Base-by-base conservation (phyloP, 2,329 filamentous ascomycete species). In the Botrytis pseudocinerea region DNA sequence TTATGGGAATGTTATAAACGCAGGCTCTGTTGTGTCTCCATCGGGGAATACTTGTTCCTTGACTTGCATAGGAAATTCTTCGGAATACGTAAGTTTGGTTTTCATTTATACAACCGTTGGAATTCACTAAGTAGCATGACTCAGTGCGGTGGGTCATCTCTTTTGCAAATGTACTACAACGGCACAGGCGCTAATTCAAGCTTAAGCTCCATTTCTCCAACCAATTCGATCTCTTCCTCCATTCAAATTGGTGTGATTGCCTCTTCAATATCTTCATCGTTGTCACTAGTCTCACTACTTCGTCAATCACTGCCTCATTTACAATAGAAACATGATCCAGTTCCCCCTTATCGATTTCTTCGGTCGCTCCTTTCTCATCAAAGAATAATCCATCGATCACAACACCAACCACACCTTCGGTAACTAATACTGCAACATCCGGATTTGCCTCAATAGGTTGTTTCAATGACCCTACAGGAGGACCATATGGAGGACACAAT, bases 401-500 rank as follows among this genome's bases (percentile, higher is more conserved):
- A 60, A 65, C 73, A 42, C 69, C 68, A 68, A 62, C 71, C 32
- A 70, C 59, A 14, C 40, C 70, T 42, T 70, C 71, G 35, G 32
- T 69, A 44, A 69, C 74, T 9, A 75, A 59, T 40, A 44, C 46
- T 16, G 71, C 77, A 32, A 80, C 77, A 38, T 75, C 76, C 25
- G 78, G 79, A 8, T 82, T 81, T 77, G 74, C 78, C 44, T 79
- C 77, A 44, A 46, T 79, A 25, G 81, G 80, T 69, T 82, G 81
- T 74, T 82, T 77, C 76, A 70, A 71, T 10, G 80, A 80, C 54
- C 35, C 60, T 6, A 76, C 73, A 1, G 63, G 48, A n/a, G 75
- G 75, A 22, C 77, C 74, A 25, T 76, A 68, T 63, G 62, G 25
- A 40, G 78, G 77, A 3, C 80, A 82, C 64, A 81, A 80, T 51